Evolutionary conservation across 2,329 filamentous ascomycete genomes (phyloP), one percentile per base, ranked within the genome.

Genomic region (Furcasterigmium furcatum): DNA sequence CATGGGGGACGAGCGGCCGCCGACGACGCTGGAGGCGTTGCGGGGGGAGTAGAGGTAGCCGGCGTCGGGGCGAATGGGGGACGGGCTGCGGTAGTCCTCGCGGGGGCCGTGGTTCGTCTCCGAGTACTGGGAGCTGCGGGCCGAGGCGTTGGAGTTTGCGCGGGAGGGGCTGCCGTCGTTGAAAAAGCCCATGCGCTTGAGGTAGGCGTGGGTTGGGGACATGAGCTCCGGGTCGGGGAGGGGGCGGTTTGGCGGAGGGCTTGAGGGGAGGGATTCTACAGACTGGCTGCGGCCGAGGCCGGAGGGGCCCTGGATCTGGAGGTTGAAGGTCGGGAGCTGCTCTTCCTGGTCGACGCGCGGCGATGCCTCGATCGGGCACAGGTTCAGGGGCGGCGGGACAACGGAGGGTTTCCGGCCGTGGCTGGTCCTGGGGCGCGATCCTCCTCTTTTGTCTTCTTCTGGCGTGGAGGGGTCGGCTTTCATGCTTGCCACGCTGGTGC

Each of bases 401-500:
- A 52, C 16, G 19, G 22, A 40, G 7, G 25, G 24, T 16, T 40
- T 48, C n/a, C 42, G 38, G 14, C 49, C 30, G 10, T 47, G 38
- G 19, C 22, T 45, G 9, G 45, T 45, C 25, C 24, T 51, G 10
- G 38, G 30, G 9, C 41, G 30, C 13, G 25, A 14, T 13, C 19
- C 18, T 18, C 24, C 39, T 14, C 34, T 40, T 14, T 9, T 25
- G 27, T 44, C 46, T 14, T 51, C 50, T 27, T 52, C 48, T 14
- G 50, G 48, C 9, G 44, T 51, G 1, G 46, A 49, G 1, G 50
- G 48, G 25, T 43, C 48, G 30, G 48, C 50, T 9, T 43, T 34
- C 48, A 51, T 51, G 30, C 50, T 51, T 18, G 22, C 30, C 10
- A 45, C 44, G 27, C 46, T 51, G 22, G 29, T 46, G 44, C 48